These are phyloP conservation scores for Pseudoturritis turrita DNA, from an alignment of 345 rosid species.

Conservation along the genomic window DNA sequence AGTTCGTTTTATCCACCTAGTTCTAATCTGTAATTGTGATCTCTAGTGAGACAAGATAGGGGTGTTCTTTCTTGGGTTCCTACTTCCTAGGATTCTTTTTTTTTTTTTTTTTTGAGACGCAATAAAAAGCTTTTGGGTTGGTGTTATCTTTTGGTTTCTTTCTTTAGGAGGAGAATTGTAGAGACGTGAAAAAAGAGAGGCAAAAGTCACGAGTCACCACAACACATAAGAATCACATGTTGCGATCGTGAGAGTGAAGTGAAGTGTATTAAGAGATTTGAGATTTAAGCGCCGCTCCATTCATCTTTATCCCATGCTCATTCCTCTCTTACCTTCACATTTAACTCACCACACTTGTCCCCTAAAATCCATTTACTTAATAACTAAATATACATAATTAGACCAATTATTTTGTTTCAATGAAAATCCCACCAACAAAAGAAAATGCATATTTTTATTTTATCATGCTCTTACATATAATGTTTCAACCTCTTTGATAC, in stretches of 20 bases:
- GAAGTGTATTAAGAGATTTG: slow-evolving; percentile 4
- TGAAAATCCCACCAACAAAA: not conserved
- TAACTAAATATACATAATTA: not conserved
- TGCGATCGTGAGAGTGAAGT: slow-evolving; percentile 13
- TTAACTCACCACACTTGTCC: not conserved
- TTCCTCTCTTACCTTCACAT: slow-evolving; percentile 10
- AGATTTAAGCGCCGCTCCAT: slow-evolving; percentile 32
- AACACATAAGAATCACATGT: slow-evolving; percentile 31
- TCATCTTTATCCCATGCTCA: slow-evolving; percentile 32
- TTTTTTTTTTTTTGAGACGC: not conserved
- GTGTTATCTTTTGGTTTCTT: not conserved
- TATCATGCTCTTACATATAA: not conserved
- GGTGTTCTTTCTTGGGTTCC: not conserved
- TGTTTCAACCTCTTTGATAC: not conserved
- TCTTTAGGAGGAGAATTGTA: slow-evolving; percentile 11
- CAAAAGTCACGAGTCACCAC: slow-evolving; percentile 30
- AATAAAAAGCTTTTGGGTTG: slow-evolving; percentile 16
- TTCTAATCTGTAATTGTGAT: not conserved
- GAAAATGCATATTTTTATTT: not conserved
- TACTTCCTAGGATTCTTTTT: not conserved
- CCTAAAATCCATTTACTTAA: not conserved
- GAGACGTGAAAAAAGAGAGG: slow-evolving; percentile 27
- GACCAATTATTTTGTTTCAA: not conserved
- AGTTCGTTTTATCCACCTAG: not conserved
- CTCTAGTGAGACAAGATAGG: not conserved